These are phyloP conservation scores for Trametes gibbosa DNA, from an alignment of 768 basidiomycete genomes.

Conservation along the genomic window DNA sequence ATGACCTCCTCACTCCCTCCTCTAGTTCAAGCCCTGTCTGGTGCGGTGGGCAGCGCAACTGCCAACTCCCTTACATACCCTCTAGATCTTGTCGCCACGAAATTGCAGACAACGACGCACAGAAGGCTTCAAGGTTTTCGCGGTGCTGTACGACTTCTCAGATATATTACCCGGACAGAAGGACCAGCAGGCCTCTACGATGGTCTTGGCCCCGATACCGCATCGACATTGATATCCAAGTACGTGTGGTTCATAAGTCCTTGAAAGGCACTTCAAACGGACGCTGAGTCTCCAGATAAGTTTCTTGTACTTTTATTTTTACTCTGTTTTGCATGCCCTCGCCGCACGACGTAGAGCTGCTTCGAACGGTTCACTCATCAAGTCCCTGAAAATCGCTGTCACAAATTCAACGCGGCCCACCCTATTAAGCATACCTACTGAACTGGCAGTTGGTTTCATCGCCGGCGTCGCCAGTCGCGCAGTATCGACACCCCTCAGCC, in stretches of 20 bases:
- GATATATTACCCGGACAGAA: conserved; percentile 36
- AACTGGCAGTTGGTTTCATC: conserved; percentile 53
- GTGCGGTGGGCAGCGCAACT: conserved; percentile 52
- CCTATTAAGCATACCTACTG: conserved; percentile 39
- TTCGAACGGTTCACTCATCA: neutral
- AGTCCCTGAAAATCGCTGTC: conserved; percentile 6
- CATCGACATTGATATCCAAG: conserved; percentile 54
- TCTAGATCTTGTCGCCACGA: conserved; percentile 55
- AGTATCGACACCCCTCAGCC: conserved; percentile 52
- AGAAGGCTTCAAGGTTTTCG: conserved; percentile 29
- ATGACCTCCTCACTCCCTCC: conserved; percentile 64
- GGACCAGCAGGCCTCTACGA: conserved; percentile 49
- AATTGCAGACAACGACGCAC: conserved; percentile 34
- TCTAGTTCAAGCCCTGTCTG: conserved; percentile 56
- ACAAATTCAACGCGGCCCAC: conserved; percentile 15
- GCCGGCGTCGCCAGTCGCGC: conserved; percentile 56
- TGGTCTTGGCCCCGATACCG: conserved; percentile 50
- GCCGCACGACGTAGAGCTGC: conserved; percentile 33
- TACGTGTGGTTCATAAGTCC: conserved; percentile 26
- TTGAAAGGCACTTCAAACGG: too few relatives aligned
- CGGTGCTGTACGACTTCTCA: conserved; percentile 33
- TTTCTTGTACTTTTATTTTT: conserved; percentile 61
- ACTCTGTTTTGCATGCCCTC: conserved; percentile 46
- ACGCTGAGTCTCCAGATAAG: conserved; percentile 14
- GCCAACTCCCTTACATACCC: conserved; percentile 56